phyloP scores from a whole-genome alignment of 1,284 basidiomycete species.

The Trametes hirsuta region DNA sequence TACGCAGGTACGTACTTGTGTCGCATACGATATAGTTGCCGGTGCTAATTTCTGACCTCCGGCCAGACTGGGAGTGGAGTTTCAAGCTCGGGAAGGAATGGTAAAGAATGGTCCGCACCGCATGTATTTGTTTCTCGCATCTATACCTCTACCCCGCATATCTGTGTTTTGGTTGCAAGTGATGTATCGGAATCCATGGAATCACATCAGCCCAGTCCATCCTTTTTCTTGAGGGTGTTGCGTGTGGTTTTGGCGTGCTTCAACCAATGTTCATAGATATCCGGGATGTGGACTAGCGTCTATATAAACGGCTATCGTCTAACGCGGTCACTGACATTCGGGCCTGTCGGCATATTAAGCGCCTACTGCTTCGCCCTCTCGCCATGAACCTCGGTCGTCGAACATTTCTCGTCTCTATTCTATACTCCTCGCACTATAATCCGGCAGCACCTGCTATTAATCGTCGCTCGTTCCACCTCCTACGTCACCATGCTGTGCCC shows the following conservation, averaged over 20 bases:
- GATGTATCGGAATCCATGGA: constrained; percentile 22
- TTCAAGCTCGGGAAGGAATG: constrained; percentile 87
- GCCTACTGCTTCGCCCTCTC: background rate
- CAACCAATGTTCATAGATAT: background rate
- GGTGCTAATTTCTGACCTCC: constrained; percentile 9
- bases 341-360: background rate
- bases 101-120: constrained; percentile 40
- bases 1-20: constrained; percentile 63
- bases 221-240: background rate
- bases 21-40: background rate
- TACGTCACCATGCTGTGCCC: constrained; percentile 6
- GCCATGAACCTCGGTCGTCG: constrained; percentile 19
- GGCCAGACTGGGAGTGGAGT: constrained; percentile 76
- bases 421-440: background rate
- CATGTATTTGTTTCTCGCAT: constrained; percentile 25
- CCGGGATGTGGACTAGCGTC: background rate
- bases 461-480: constrained; percentile 1
- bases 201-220: background rate
- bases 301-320: background rate
- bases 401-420: background rate
- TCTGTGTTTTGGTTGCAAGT: constrained; percentile 18
- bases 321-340: background rate
- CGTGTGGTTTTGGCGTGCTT: background rate
- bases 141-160: constrained; percentile 28
- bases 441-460: background rate